Evolutionary conservation across 129 eudicot genomes (phyloP), one percentile per base, ranked within the genome.

Genomic region (Saposhnikovia divaricata): DNA sequence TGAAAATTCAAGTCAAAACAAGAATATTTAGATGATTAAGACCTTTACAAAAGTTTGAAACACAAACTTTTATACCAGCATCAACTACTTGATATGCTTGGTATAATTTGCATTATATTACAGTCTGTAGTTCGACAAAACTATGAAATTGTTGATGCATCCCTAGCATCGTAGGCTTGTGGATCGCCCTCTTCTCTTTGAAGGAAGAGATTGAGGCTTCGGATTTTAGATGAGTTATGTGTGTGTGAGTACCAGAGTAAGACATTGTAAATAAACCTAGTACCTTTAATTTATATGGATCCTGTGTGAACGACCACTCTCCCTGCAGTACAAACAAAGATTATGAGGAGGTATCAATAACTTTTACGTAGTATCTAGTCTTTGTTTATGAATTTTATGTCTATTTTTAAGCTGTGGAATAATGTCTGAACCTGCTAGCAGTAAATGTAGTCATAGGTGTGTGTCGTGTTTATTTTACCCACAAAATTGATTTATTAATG

Each of bases 251-350:
- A 61, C 31, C 15, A 59, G 28, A 59, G 16, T 25, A 61, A 61
- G 69, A 61, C 31, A 57, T 57, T 61, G 14, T 9, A 61, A 68
- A 28, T 4, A 31, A 28, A 68, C 23, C 12, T n/a, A 72, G 57
- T 85, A 96, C 99, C 99, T 96, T 88, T 84, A 91, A 81, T 89
- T 90, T 96, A 84, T 85, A 92, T 72, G 89, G 65, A 69, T 96
- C 99, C 83, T 86, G 82, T 25, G 99, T 89, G 84, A 96, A 96
- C 78, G 98, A 87, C 98, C 98, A 96, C 50, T 85, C 86, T 16
- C 93, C 98, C 99, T 96, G 85, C 77, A 88, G 15, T 79, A 77
- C 25, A 8, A 77, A 69, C 4, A 75, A 78, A n/a, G 61, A 77
- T 28, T 16, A 61, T 44, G 40, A 77, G 39, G 11, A 78, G 59